Base-by-base conservation (phyloP, 2,329 filamentous ascomycete species). In the Hymenoscyphus salicellus region DNA sequence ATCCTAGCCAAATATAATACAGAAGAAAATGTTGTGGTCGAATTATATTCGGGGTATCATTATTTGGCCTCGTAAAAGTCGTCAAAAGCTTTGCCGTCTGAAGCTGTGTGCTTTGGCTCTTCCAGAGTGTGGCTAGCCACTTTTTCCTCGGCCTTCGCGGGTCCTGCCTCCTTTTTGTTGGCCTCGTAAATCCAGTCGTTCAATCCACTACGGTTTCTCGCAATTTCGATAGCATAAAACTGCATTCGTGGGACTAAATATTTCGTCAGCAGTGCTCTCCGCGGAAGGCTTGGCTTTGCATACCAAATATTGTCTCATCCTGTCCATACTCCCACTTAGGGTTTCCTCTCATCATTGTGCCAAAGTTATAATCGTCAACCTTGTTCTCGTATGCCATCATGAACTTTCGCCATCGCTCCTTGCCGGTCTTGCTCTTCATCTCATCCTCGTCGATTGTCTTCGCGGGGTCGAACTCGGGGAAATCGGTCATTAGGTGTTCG, bases 151-250 rank as follows among this genome's bases (percentile, higher is more conserved):
- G 49, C 10, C 26, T 26, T 55, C 11, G 30, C 55, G 38, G 33
- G 26, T 55, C 38, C 36, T 43, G 32, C 20, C 57, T 85, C 81
- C 63, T 84, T 82, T 73, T 94, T 87, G 1, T 89, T 86, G 77
- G 91, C 84, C 79, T 98, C 93, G 78, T 94, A 95, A 68, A 99
- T 87, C 95, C 95, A 99, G 78, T 99, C 95, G 75, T 99, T 99
- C 65, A 98, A 80, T 32, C 94, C 94, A 62, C 86, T 85, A 66
- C 89, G 89, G 79, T 99, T 99, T 72, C 88, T 88, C 60, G 85
- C 83, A 70, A 89, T 91, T 75, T 92, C 90, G 66, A 93, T 81
- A 38, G 91, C 91, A 73, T 93, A 93, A 77, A 93, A 93, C 75
- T 92, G 89, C 89, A 93, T 93, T 32, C 84, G 79, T 38, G 84